Evolutionary conservation across 2,329 filamentous ascomycete genomes (phyloP).

Genomic region (Penicillium aurantiogriseum): DNA sequence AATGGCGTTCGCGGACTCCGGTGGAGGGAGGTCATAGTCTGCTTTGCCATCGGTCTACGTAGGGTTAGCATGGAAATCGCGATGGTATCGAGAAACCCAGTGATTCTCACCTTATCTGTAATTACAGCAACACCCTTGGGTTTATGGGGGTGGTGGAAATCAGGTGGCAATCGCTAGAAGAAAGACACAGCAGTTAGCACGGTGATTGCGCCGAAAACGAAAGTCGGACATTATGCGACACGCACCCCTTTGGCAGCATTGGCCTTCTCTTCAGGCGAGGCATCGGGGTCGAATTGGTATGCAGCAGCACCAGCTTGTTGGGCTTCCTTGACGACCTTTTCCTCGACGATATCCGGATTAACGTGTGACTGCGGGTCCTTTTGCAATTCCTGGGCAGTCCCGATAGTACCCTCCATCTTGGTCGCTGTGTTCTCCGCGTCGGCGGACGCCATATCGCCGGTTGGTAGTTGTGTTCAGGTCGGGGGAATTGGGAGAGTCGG

Average conservation of each 20-base stretch:
- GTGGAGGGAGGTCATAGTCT: slow-evolving; percentile 74
- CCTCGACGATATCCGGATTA: slow-evolving; percentile 68
- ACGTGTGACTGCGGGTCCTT: slow-evolving; percentile 65
- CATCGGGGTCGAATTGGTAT: slow-evolving; percentile 84
- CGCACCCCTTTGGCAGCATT: slow-evolving; percentile 74
- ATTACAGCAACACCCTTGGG: slow-evolving; percentile 54
- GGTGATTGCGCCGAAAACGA: neutral
- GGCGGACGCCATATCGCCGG: slow-evolving; percentile 33
- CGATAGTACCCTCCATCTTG: slow-evolving; percentile 76
- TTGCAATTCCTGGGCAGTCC: slow-evolving; percentile 60
- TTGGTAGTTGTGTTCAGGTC: slow-evolving; percentile 1
- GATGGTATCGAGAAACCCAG: neutral
- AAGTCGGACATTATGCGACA: slow-evolving; percentile 20
- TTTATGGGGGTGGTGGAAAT: slow-evolving; percentile 56
- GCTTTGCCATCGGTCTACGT: slow-evolving; percentile 63
- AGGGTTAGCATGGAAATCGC: slow-evolving; percentile 4
- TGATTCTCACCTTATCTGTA: slow-evolving; percentile 64
- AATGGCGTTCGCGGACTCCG: slow-evolving; percentile 57
- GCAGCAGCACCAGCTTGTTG: slow-evolving; percentile 74
- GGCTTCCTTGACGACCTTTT: slow-evolving; percentile 72
- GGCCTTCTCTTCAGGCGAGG: slow-evolving; percentile 77
- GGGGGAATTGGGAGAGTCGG: neutral
- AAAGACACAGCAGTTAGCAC: slow-evolving; percentile 12
- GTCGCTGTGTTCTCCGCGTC: slow-evolving; percentile 57
- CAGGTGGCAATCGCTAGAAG: slow-evolving; percentile 60